phyloP scores from a whole-genome alignment of 2,329 filamentous ascomycete species.

The Boeremia lycopersici region DNA sequence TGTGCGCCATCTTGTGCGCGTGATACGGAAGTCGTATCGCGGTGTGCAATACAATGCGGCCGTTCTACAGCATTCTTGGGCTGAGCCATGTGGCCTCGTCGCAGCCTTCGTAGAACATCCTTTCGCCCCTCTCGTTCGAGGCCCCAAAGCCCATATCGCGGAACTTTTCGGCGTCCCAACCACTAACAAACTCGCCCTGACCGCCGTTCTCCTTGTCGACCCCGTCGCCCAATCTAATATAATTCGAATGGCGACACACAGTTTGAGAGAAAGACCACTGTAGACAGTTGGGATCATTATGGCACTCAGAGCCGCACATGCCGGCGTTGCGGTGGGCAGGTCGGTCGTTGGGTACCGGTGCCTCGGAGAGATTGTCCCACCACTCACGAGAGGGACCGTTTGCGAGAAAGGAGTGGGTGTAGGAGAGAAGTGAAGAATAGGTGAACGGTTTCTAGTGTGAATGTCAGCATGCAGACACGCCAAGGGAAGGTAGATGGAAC shows the following conservation, averaged over 20 bases:
- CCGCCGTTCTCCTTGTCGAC: conserved; percentile 41
- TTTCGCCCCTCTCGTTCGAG: conserved; percentile 39
- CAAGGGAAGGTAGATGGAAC: background rate
- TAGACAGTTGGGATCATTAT: conserved; percentile 40
- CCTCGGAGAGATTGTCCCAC: conserved; percentile 46
- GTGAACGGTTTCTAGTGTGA: conserved; percentile 42
- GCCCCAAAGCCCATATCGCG: conserved; percentile 43
- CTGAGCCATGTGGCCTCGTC: conserved; percentile 48
- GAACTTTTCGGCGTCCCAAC: conserved; percentile 48
- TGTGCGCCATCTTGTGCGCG: background rate
- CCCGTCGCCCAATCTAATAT: conserved; percentile 42
- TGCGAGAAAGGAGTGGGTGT: conserved; percentile 43
- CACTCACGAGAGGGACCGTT: conserved; percentile 40
- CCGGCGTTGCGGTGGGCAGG: conserved; percentile 42
- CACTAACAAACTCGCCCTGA: conserved; percentile 46
- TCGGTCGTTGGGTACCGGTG: conserved; percentile 42
- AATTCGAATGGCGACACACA: conserved; percentile 47
- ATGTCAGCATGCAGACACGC: background rate
- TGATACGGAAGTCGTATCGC: background rate
- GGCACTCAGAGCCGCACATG: conserved; percentile 45
- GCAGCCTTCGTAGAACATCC: conserved; percentile 43
- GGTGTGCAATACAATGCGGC: conserved; percentile 3
- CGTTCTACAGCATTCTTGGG: conserved; percentile 30
- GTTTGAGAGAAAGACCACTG: conserved; percentile 47
- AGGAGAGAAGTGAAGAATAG: conserved; percentile 47